Conservation (phyloP, 2,329 filamentous ascomycete species). For the Penicillium sp. region DNA sequence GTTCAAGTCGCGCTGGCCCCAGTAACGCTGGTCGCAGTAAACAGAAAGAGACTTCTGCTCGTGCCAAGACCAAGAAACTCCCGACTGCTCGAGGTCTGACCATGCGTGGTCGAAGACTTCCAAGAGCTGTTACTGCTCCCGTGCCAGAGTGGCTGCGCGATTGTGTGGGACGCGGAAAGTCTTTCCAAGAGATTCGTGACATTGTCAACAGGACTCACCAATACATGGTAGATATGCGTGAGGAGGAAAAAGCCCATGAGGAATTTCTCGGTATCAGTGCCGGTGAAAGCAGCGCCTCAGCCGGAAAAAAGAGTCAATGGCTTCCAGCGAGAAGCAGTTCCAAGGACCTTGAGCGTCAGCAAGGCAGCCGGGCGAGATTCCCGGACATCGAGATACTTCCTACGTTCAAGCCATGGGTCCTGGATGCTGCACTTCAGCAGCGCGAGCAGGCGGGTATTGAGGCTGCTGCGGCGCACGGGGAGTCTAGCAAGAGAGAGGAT, state of each 20-base stretch:
- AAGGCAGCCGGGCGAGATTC: conserved; percentile 24
- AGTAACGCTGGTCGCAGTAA: not conserved
- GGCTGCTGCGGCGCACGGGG: not conserved
- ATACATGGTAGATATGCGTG: conserved; percentile 18
- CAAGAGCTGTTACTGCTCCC: conserved; percentile 29
- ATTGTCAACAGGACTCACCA: conserved; percentile 27
- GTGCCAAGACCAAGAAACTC: not conserved
- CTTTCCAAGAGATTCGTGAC: conserved; percentile 31
- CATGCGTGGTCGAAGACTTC: conserved; percentile 22
- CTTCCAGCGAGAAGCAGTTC: not conserved
- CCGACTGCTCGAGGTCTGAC: not conserved
- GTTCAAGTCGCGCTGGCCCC: not conserved
- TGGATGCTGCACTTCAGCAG: conserved; percentile 3
- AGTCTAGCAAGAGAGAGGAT: not conserved
- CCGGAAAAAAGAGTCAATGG: not conserved
- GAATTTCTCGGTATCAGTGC: not conserved
- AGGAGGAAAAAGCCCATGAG: not conserved
- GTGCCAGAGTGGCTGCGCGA: conserved; percentile 36
- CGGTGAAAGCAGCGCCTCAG: not conserved
- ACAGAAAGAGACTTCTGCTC: not conserved
- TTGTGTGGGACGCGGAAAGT: conserved; percentile 24
- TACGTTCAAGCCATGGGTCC: conserved; percentile 24
- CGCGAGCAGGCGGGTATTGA: not conserved
- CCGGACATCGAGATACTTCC: conserved; percentile 45
- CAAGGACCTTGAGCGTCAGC: not conserved